Evolutionary conservation across 2,329 filamentous ascomycete genomes (phyloP), one percentile per base, ranked within the genome.

Genomic region (Cadophora gregata): DNA sequence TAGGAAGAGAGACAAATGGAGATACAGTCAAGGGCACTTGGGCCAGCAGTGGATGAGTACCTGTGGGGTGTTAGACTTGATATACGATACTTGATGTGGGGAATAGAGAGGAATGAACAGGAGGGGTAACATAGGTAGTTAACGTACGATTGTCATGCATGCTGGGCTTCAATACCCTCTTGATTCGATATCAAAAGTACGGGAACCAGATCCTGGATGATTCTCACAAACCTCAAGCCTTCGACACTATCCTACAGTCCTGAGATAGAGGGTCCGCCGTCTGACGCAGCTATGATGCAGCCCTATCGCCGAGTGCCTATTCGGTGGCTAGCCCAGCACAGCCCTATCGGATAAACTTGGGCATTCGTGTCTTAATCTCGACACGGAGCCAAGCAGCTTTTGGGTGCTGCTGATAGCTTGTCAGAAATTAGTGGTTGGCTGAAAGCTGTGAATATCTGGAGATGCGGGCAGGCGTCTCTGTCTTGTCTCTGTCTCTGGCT

Each of bases 1-100:
- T 90, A 12, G 96, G 96, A 36, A 99, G 90, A 67, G 90, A 91
- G 74, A 98, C 88, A 82, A 97, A 97, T 29, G 96, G 96, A 3
- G 95, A 97, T 53, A 98, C 93, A 59, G 93, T 96, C 64, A 99
- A 83, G 33, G 96, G 93, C 48, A 98, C 89, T 81, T 99, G 96
- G 72, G 94, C 92, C 56, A 99, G 88, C 71, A 97, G 88, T 19
- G 91, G 92, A 80, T 97, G 93, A 19, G 93, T 89, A 71, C 86
- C 91, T 93, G 69, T 6, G 16, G 0, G 31, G 21, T 5, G 63
- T 58, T 66, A 65, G 12, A 59, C 62, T n/a, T 3, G 12, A 19
- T 24, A 27, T 29, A 36, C 1, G 25, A 5, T 53, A 27, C 14
- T 19, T 51, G 31, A 47, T 56, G n/a, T 21, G 36, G 12, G n/a